These are phyloP conservation scores for Trichophyton verrucosum DNA, from an alignment of 2,329 filamentous ascomycete genomes.

Conservation along the genomic window DNA sequence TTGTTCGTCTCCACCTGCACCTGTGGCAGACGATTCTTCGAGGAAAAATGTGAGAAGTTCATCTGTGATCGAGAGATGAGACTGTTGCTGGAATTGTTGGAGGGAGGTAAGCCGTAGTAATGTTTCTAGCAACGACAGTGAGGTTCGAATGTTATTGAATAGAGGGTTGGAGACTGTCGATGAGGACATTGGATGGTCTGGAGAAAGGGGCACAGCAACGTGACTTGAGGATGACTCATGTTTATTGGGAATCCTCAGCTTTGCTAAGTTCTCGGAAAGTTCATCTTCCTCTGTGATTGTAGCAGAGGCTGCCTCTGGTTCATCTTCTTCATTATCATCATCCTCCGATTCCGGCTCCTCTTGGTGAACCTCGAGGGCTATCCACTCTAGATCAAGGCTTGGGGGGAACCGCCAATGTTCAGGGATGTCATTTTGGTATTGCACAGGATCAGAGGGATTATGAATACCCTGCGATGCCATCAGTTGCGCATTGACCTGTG, in stretches of 20 bases:
- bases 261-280: constrained; percentile 30
- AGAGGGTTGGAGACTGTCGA: constrained; percentile 35
- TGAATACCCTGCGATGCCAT: background rate
- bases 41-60: constrained; percentile 84
- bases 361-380: constrained; percentile 74
- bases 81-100: constrained; percentile 83
- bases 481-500: constrained; percentile 21
- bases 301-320: constrained; percentile 19
- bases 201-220: constrained; percentile 17
- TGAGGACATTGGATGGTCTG: constrained; percentile 40
- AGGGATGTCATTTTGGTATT: constrained; percentile 16
- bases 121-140: constrained; percentile 74
- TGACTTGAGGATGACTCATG: constrained; percentile 9
- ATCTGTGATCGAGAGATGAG: constrained; percentile 79
- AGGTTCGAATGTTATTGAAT: constrained; percentile 48
- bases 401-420: constrained; percentile 52
- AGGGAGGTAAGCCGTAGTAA: constrained; percentile 72
- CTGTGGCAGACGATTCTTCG: constrained; percentile 53
- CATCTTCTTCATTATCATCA: constrained; percentile 36
- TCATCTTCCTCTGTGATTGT: constrained; percentile 22
- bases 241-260: constrained; percentile 38
- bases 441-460: constrained; percentile 7
- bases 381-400: constrained; percentile 78
- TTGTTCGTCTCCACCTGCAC: constrained; percentile 50
- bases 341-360: constrained; percentile 48